Evolutionary conservation across 805 yeast species (phyloP), one percentile per base, ranked within the genome.

Genomic region (Debaryomyces castellii): DNA sequence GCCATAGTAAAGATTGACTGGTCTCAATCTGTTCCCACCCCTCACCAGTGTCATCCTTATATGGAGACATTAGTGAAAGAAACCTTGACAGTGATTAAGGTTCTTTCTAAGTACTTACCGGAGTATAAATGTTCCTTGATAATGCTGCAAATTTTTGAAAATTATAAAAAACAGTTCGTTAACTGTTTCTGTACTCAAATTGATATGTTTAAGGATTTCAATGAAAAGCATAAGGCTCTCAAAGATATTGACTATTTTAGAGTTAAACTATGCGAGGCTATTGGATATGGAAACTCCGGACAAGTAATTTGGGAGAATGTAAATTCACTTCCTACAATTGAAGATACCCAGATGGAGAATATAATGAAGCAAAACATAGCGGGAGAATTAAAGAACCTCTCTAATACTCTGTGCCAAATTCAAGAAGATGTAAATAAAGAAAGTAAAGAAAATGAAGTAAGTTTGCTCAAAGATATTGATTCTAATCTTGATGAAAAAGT

Each of bases 51-150:
- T 37, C 85, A 83, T 56, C 67, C 62, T 27, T 86, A 83, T 57
- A 84, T 86, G 87, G 82, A 77, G 46, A 74, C 76, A 1, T 62
- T 86, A 33, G 83, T 84, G 38, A 82, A 80, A 51, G 90, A 86
- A 47, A 82, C 89, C 0, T 55, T 73, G n/a, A 81, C 86, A 0
- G 81, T 87, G 22, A 71, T 82, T 2, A 77, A 80, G 48, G 84
- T 83, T 5, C 67, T 85, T 22, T 75, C 74, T 34, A 77, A 79
- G 48, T 82, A 82, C 55, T 64, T 86, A 33, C 81, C 86, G 0
- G 73, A 73, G 40, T 51, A 64, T 14, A 80, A 79, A 45, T 74
- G 74, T 49, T 55, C 76, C 5, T 50, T 67, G 4, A 69, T 80
- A 23, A 58, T 80, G 44, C 70, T 74, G 57, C 73, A 70, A 43